Conservation (phyloP, 2,329 filamentous ascomycete species). For the Hymenoscyphus scutula region DNA sequence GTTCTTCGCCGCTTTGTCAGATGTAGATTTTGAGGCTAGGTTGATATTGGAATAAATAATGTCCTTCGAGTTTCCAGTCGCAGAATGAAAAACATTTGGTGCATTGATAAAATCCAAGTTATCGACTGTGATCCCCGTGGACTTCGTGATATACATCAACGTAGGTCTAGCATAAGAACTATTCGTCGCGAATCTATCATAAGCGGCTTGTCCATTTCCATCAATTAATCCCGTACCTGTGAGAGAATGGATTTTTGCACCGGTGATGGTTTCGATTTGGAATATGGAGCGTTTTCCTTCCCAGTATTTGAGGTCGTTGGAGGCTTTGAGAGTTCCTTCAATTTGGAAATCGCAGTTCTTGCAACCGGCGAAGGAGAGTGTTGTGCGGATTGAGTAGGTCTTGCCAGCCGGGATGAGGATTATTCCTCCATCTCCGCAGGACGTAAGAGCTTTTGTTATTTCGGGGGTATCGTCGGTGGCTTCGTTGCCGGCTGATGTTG, state of each 20-base stretch:
- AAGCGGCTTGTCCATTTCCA: constrained; percentile 45
- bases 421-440: constrained; percentile 42
- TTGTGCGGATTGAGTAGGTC: constrained; percentile 45
- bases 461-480: constrained; percentile 44
- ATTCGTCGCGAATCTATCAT: constrained; percentile 42
- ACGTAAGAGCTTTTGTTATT: constrained; percentile 42
- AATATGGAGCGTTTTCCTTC: constrained; percentile 42
- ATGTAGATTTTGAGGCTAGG: constrained; percentile 42
- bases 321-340: constrained; percentile 44
- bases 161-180: constrained; percentile 42
- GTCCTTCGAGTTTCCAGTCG: constrained; percentile 39
- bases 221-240: constrained; percentile 45
- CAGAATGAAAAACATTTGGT: constrained; percentile 45
- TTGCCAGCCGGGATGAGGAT: constrained; percentile 43
- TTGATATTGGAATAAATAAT: constrained; percentile 40
- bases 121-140: constrained; percentile 40
- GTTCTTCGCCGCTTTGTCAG: constrained; percentile 45
- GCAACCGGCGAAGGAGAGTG: constrained; percentile 43
- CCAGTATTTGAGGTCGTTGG: constrained; percentile 43
- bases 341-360: constrained; percentile 45
- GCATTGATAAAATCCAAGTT: constrained; percentile 43
- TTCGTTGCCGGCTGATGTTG: constrained; percentile 19
- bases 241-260: constrained; percentile 41
- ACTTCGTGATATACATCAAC: constrained; percentile 42
- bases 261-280: constrained; percentile 39